phyloP scores from a whole-genome alignment of 192 early-diverging fungal genomes.

The Coemansia sp. region DNA sequence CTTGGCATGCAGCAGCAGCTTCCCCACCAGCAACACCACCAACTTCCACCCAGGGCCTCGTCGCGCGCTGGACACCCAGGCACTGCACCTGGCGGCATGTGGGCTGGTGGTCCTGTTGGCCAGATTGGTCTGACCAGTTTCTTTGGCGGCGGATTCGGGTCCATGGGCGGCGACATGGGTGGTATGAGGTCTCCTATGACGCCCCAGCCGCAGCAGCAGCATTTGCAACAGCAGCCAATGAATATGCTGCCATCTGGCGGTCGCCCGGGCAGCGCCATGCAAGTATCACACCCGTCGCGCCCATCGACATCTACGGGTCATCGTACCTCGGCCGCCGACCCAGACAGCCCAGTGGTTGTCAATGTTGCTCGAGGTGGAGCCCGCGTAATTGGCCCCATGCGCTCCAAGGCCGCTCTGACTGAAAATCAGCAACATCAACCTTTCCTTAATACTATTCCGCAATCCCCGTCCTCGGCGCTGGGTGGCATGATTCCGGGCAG shows the following conservation, averaged over 20 bases:
- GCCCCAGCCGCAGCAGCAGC: slow-evolving; percentile 16
- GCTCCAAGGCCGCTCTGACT: slow-evolving; percentile 24
- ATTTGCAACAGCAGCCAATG: slow-evolving; percentile 24
- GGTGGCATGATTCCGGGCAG: slow-evolving; percentile 22
- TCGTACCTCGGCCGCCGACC: slow-evolving; percentile 20
- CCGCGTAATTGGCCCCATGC: slow-evolving; percentile 54
- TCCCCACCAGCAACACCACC: slow-evolving; percentile 16
- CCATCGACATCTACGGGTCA: slow-evolving; percentile 47
- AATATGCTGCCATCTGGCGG: slow-evolving; percentile 17
- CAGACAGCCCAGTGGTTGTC: slow-evolving; percentile 37
- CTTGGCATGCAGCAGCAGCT: slow-evolving; percentile 10
- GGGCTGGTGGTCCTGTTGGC: slow-evolving; percentile 27
- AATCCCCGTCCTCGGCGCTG: slow-evolving; percentile 49
- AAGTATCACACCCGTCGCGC: slow-evolving; percentile 34
- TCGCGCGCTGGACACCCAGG: slow-evolving; percentile 38
- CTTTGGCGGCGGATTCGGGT: slow-evolving; percentile 54
- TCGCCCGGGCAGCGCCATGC: slow-evolving; percentile 51
- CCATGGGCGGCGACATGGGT: slow-evolving; percentile 36
- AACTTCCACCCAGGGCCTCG: slow-evolving; percentile 26
- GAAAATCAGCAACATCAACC: slow-evolving; percentile 19
- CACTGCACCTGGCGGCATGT: slow-evolving; percentile 25
- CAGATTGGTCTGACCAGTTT: slow-evolving; percentile 34
- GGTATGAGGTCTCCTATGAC: slow-evolving; percentile 31
- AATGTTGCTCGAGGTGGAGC: slow-evolving; percentile 55
- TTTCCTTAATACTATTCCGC: slow-evolving; percentile 54